Percentiles rank a stretch among this genome's conserved stretches.
These are phyloP conservation scores for Boletellus deceptivus DNA, from an alignment of 1,284 basidiomycete genomes.

Conservation along the genomic window DNA sequence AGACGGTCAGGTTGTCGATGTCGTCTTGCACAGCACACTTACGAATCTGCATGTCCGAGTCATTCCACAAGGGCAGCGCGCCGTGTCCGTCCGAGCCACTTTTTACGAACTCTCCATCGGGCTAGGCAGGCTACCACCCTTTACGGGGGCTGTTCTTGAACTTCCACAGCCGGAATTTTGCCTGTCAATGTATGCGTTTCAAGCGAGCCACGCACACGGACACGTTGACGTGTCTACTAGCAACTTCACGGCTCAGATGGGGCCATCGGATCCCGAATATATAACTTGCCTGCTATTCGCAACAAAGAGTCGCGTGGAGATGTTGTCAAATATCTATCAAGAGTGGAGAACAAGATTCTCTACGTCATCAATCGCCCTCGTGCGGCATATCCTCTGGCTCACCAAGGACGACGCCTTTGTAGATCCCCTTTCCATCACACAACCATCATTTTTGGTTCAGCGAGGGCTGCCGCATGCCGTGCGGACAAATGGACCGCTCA, in stretches of 20 bases:
- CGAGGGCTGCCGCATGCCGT: conserved; percentile 61
- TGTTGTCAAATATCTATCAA: conserved; percentile 22
- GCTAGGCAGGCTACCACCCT: conserved; percentile 10
- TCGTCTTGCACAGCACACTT: conserved; percentile 20
- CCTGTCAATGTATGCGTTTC: conserved; percentile 22
- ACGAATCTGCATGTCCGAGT: conserved; percentile 17
- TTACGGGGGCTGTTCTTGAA: conserved; percentile 2
- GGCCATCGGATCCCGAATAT: conserved; percentile 47
- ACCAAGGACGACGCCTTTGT: conserved; percentile 52
- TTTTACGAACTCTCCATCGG: conserved; percentile 22
- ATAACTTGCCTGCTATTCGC: conserved; percentile 37
- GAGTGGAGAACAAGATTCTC: conserved; percentile 33
- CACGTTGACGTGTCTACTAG: conserved; percentile 31
- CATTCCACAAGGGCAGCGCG: conserved; percentile 1
- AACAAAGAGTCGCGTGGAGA: conserved; percentile 28
- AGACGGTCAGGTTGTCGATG: conserved; percentile 15
- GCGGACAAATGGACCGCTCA: conserved; percentile 64
- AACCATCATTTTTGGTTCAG: conserved; percentile 78
- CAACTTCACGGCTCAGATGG: conserved; percentile 35
- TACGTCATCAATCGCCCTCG: conserved; percentile 32
- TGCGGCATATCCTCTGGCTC: conserved; percentile 48
- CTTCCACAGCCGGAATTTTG: conserved; percentile 18
- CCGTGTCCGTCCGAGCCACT: conserved; percentile 2
- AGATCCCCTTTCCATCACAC: conserved; percentile 75
- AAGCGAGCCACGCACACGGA: conserved; percentile 20